Conservation (phyloP, 2,329 filamentous ascomycete species). For the Hypoxylon sp. region DNA sequence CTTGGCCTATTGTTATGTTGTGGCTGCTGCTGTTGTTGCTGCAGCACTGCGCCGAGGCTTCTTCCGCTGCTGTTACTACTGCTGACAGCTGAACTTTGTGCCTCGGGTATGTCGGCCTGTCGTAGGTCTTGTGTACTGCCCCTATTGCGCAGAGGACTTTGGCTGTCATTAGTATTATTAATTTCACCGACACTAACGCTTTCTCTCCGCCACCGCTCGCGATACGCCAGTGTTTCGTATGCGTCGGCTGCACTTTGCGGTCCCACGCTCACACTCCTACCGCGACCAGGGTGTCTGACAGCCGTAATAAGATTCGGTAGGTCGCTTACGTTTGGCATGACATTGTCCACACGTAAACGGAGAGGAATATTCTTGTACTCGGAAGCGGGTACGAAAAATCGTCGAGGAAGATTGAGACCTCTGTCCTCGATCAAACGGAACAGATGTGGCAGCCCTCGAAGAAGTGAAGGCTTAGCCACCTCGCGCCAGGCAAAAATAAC, state of each 20-base stretch:
- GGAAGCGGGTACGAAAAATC: constrained; percentile 90
- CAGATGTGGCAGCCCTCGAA: constrained; percentile 81
- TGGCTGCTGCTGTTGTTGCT: neutral
- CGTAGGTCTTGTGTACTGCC: constrained; percentile 53
- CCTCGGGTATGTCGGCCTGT: neutral
- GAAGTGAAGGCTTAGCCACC: constrained; percentile 82
- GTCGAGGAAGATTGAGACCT: constrained; percentile 81
- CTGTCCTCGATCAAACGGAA: constrained; percentile 85
- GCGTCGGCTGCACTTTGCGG: constrained; percentile 96
- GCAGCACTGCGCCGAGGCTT: constrained; percentile 1
- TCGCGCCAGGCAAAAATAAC: constrained; percentile 91
- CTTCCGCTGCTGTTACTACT: neutral
- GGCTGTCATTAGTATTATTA: constrained; percentile 46
- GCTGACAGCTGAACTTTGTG: neutral
- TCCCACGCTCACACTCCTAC: constrained; percentile 85
- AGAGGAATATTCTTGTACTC: constrained; percentile 86
- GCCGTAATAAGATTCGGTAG: constrained; percentile 83
- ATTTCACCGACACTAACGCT: constrained; percentile 51
- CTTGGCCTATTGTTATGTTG: constrained; percentile 47
- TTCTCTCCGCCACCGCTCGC: constrained; percentile 70
- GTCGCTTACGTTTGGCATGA: constrained; percentile 89
- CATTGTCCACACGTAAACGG: constrained; percentile 77
- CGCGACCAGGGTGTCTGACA: constrained; percentile 79
- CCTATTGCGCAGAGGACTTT: constrained; percentile 56
- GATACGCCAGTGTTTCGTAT: constrained; percentile 92